Conservation (phyloP, 2,329 filamentous ascomycete species). For the Ceratocystis albifundus region DNA sequence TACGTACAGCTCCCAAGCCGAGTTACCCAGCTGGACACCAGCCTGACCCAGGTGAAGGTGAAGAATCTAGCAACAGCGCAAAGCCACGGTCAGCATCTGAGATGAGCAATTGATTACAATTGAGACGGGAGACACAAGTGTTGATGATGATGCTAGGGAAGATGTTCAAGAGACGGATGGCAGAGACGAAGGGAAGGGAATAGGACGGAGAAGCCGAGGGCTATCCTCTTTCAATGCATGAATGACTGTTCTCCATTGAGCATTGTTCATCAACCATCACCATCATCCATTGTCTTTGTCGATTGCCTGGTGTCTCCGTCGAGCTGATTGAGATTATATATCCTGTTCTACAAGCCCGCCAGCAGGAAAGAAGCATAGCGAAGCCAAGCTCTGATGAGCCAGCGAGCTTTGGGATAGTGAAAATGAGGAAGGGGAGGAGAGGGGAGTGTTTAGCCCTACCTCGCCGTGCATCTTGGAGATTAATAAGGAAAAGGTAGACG, state of each 20-base stretch:
- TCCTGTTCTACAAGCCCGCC: background rate
- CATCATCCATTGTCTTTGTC: background rate
- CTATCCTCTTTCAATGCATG: too few species aligned
- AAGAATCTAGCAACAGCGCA: slow-evolving; percentile 39
- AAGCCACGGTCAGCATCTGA: slow-evolving; percentile 16
- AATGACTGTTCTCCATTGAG: background rate
- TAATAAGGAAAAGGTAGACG: slow-evolving; percentile 15
- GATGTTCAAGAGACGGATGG: too few species aligned
- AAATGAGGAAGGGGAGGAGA: too few species aligned
- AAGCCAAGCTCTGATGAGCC: too few species aligned
- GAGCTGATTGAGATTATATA: background rate
- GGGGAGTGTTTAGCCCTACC: slow-evolving; percentile 21
- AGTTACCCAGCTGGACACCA: slow-evolving; percentile 63
- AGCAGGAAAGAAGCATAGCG: background rate
- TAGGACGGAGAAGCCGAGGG: too few species aligned
- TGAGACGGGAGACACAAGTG: background rate
- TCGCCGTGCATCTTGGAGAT: slow-evolving; percentile 20
- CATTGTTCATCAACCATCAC: too few species aligned
- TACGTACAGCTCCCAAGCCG: slow-evolving; percentile 63
- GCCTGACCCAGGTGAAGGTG: slow-evolving; percentile 57
- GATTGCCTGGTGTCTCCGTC: background rate
- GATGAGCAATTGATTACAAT: background rate
- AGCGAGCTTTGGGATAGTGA: slow-evolving; percentile 36
- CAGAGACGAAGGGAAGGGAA: too few species aligned
- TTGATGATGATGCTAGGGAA: background rate